Percentiles rank a stretch among this genome's conserved stretches.
Conservation (phyloP, 2,329 filamentous ascomycete genomes). For the Fusarium begoniae region DNA sequence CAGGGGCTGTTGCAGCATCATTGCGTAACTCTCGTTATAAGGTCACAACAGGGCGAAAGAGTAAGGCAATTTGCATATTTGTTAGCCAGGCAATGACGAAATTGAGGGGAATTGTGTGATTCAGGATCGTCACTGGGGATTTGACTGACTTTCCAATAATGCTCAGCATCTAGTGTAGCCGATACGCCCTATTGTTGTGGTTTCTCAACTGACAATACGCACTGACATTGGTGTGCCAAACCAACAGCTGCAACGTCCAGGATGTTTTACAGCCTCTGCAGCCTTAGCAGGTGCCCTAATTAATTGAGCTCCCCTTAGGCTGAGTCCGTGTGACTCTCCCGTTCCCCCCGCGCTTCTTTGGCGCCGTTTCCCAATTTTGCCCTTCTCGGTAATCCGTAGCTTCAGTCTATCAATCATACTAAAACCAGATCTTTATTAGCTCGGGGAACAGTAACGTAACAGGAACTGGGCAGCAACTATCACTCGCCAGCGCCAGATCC, state of each 20-base stretch:
- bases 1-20: neutral
- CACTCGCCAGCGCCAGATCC: neutral
- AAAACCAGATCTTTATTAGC: neutral
- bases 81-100: neutral
- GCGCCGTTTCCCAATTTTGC: constrained; percentile 1
- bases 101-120: neutral
- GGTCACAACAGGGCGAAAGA: neutral
- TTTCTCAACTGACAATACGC: neutral
- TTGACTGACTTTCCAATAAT: neutral
- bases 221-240: constrained; percentile 29
- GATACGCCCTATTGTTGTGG: neutral
- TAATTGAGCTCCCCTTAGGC: constrained; percentile 24
- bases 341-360: constrained; percentile 22
- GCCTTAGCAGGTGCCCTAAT: constrained; percentile 19
- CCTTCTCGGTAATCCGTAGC: constrained; percentile 18
- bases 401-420: neutral
- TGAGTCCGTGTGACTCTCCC: constrained; percentile 15
- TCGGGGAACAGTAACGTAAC: neutral
- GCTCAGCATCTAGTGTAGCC: neutral
- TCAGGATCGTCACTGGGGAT: neutral
- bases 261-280: constrained; percentile 8
- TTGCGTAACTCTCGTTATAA: neutral
- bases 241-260: constrained; percentile 23
- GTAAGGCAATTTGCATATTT: neutral
- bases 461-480: neutral